phyloP scores from a whole-genome alignment of 2,329 filamentous ascomycete species.

The Sordariomycetes sp. region DNA sequence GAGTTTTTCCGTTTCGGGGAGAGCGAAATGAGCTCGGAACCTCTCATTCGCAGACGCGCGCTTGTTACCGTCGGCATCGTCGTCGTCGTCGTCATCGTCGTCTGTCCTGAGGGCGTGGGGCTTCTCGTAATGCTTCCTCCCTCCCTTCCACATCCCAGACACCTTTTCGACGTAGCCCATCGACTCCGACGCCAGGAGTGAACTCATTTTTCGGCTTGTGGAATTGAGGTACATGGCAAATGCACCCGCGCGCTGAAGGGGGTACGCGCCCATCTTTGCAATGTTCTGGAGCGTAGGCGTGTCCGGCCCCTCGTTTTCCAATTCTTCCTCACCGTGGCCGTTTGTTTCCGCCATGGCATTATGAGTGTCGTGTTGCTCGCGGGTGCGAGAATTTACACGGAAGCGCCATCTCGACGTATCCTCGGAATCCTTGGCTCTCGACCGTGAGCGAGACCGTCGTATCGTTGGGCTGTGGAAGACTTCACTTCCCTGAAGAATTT shows the following conservation, averaged over 20 bases:
- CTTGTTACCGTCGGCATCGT: conserved; percentile 46
- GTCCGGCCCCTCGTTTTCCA: conserved; percentile 3
- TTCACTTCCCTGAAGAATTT: conserved; percentile 77
- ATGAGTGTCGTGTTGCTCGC: conserved; percentile 7
- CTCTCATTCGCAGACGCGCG: conserved; percentile 58
- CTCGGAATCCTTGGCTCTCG: conserved; percentile 12
- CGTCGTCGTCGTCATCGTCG: conserved; percentile 35
- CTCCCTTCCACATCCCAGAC: conserved; percentile 91
- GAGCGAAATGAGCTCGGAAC: conserved; percentile 79
- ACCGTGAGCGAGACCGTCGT: conserved; percentile 30
- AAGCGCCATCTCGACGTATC: conserved; percentile 1
- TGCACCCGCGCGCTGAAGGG: conserved; percentile 69
- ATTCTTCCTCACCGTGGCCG: conserved; percentile 15
- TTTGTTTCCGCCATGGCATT: conserved; percentile 25
- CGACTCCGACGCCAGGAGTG: conserved; percentile 71
- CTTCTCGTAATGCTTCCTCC: conserved; percentile 74
- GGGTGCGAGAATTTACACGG: neutral
- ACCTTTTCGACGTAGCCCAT: conserved; percentile 97
- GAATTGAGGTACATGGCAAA: conserved; percentile 73
- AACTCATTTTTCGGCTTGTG: conserved; percentile 70
- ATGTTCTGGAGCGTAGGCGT: conserved; percentile 37
- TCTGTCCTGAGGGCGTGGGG: conserved; percentile 35
- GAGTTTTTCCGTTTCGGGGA: conserved; percentile 72
- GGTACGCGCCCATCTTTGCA: conserved; percentile 55
- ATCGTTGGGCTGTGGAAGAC: conserved; percentile 76